Base-by-base conservation (phyloP, 768 basidiomycete species). In the Termitomyces titanicus region DNA sequence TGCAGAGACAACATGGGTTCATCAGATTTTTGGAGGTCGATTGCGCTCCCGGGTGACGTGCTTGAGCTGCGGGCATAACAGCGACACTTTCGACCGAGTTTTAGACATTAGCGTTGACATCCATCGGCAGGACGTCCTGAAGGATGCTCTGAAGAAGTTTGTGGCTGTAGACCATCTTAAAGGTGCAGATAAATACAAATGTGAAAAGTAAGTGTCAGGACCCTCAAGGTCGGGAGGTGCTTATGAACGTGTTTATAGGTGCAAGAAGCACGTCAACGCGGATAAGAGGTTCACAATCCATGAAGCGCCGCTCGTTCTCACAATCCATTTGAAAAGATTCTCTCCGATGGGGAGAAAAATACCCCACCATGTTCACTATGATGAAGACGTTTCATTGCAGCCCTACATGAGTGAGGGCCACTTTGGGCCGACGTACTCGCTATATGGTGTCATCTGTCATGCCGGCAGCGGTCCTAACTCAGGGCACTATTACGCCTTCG, bases 151-250 rank as follows among this genome's bases (percentile, higher is more conserved):
- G 54, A 78, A 80, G 34, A 88, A 85, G 64, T 97, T 97, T 63
- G 83, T 90, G 35, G 85, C 84, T 8, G 74, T 89, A 45, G 97
- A 99, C 66, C 76, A 80, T 58, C 70, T 99, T 58, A 90, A 84
- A 58, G 97, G 96, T 0, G 84, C 86, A 6, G 93, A 99, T 77
- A 95, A 95, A 73, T 99, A 99, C 71, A 93, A 95, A 68, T 99
- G 97, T 71, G 97, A 99, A 73, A 98, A 93, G 94, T 97, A 67
- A 64, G 90, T 79, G 35, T 31, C 35, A 20, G 15, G 40, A 3
- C 9, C 37, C 17, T 47, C 9, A 5, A 43, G n/a, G 24, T 49
- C 18, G 4, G 33, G 18, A 33, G 12, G 12, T 55, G 29, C n/a
- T 49, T 40, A 50, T 49, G 43, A 40, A 24, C 33, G 44, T 42